phyloP scores from a whole-genome alignment of 495 filamentous ascomycete species.

The Penicillium alfredii region DNA sequence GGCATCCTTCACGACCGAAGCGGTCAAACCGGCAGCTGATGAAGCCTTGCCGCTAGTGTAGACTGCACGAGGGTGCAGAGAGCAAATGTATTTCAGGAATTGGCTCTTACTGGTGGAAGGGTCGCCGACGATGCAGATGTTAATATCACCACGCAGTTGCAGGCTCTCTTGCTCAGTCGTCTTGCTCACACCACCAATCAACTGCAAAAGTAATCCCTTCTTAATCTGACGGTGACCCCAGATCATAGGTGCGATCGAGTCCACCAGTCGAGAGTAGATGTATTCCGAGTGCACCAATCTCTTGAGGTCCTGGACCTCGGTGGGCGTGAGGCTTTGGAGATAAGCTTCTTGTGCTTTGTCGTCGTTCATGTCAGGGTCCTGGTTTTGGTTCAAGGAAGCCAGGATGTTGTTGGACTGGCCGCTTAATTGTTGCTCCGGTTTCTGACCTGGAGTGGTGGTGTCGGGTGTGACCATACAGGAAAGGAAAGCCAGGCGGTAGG shows the following conservation, averaged over 20 bases:
- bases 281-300: slow-evolving; percentile 91
- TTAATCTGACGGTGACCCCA: slow-evolving; percentile 98
- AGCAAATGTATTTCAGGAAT: slow-evolving; percentile 97
- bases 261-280: slow-evolving; percentile 88
- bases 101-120: slow-evolving; percentile 98
- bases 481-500: slow-evolving; percentile 95
- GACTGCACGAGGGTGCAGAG: slow-evolving; percentile 89
- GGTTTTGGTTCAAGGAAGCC: slow-evolving; percentile 68
- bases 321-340: slow-evolving; percentile 69
- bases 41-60: slow-evolving; percentile 99
- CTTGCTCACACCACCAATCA: slow-evolving; percentile 91
- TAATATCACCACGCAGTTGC: slow-evolving; percentile 92
- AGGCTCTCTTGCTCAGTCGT: slow-evolving; percentile 78
- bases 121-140: slow-evolving; percentile 97
- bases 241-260: slow-evolving; percentile 94
- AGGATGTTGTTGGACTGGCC: slow-evolving; percentile 75
- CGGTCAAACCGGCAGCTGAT: slow-evolving; percentile 94
- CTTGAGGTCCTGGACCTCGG: slow-evolving; percentile 87
- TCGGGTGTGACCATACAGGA: slow-evolving; percentile 96
- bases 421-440: slow-evolving; percentile 57
- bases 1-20: slow-evolving; percentile 94
- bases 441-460: slow-evolving; percentile 67
- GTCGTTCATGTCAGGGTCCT: slow-evolving; percentile 59
- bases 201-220: slow-evolving; percentile 88
- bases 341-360: slow-evolving; percentile 86